Evolutionary conservation across 2,329 filamentous ascomycete species (phyloP).

Genomic region (Anisogramma anomala): DNA sequence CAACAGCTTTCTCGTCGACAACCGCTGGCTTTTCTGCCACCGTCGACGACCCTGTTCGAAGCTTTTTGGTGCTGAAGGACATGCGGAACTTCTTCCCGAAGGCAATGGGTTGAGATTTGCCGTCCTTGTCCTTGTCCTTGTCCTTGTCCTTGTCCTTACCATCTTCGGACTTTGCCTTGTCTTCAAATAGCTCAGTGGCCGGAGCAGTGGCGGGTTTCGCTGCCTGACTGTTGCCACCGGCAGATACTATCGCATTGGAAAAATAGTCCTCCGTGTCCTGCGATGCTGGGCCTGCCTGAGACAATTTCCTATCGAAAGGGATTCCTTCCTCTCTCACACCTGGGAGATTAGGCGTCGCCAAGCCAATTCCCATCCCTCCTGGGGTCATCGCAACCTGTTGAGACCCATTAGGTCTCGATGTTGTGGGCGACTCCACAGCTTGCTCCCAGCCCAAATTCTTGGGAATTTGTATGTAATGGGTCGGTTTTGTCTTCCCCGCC

Average conservation of each 20-base stretch:
- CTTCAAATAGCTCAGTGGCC: slow-evolving; percentile 30
- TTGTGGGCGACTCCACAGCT: slow-evolving; percentile 34
- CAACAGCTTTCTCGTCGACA: slow-evolving; percentile 65
- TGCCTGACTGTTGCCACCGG: slow-evolving; percentile 33
- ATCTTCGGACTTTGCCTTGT: slow-evolving; percentile 32
- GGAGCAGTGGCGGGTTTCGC: slow-evolving; percentile 37
- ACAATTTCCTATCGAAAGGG: slow-evolving; percentile 42
- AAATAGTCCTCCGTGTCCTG: slow-evolving; percentile 68
- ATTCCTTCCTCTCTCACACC: slow-evolving; percentile 38
- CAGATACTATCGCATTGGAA: slow-evolving; percentile 44
- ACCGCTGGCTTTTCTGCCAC: slow-evolving; percentile 61
- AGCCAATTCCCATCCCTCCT: slow-evolving; percentile 58
- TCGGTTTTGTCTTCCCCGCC: slow-evolving; percentile 44
- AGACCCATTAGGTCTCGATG: slow-evolving; percentile 53
- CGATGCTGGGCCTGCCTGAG: slow-evolving; percentile 48
- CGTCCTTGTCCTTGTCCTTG: slow-evolving; percentile 35
- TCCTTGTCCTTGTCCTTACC: slow-evolving; percentile 37
- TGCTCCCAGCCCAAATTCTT: slow-evolving; percentile 24
- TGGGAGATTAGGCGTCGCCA: slow-evolving; percentile 58
- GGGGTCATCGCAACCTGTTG: slow-evolving; percentile 55
- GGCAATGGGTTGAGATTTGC: slow-evolving; percentile 48
- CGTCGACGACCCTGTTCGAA: slow-evolving; percentile 55
- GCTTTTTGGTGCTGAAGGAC: slow-evolving; percentile 75
- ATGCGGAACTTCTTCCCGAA: slow-evolving; percentile 78
- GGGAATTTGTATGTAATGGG: slow-evolving; percentile 44